Conservation (phyloP, 371 early-diverging fungal species). For the Circinella minor region DNA sequence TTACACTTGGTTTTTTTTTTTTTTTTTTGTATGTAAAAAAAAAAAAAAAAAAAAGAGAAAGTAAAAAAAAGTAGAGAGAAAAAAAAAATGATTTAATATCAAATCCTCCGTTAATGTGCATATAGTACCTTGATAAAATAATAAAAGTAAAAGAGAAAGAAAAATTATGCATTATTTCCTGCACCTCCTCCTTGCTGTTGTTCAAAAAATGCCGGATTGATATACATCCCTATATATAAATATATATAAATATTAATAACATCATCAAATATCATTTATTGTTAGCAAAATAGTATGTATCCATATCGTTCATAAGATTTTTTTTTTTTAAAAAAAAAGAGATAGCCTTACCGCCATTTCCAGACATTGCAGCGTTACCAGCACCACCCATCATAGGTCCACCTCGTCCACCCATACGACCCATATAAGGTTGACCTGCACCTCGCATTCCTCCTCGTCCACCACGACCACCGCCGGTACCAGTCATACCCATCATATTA, state of each 20-base stretch:
- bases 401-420: conserved; percentile 30
- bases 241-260: background rate
- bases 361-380: conserved; percentile 16
- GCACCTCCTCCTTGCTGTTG: conserved; percentile 27
- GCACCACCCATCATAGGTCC: conserved; percentile 27
- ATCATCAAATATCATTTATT: background rate
- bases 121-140: too few species aligned
- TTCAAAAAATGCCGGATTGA: conserved; percentile 60
- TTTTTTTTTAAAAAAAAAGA: background rate
- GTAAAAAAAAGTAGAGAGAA: too few species aligned
- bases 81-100: too few species aligned
- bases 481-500: conserved; percentile 42
- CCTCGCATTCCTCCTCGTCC: conserved; percentile 33
- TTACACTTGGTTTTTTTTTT: too few species aligned
- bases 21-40: too few species aligned
- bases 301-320: background rate
- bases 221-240: conserved; percentile 40
- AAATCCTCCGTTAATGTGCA: too few species aligned
- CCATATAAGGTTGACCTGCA: conserved; percentile 28
- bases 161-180: conserved; percentile 5
- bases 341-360: conserved; percentile 26
- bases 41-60: too few species aligned
- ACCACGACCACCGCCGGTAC: conserved; percentile 23
- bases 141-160: background rate
- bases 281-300: too few species aligned